A percentile compares a stretch with the other conserved stretches of the same genome.
Evolutionary conservation across 768 basidiomycete species (phyloP).

Genomic region (Termitomyces sp.): DNA sequence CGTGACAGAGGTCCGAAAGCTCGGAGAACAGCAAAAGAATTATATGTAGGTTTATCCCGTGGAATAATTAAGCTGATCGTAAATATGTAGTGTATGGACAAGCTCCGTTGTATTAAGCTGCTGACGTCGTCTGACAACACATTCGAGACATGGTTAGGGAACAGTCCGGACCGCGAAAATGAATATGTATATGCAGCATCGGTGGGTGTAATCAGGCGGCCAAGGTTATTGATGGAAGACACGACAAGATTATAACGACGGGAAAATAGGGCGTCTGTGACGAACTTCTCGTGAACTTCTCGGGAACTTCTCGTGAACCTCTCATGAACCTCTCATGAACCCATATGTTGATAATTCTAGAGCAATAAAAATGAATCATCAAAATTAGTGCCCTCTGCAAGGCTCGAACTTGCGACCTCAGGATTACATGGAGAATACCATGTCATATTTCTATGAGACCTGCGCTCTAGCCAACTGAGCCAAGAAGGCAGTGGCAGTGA

Average conservation of each 20-base stretch:
- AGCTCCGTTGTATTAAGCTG: background rate
- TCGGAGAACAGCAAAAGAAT: background rate
- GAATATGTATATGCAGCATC: background rate
- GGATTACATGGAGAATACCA: constrained; percentile 30
- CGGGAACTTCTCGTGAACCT: no score
- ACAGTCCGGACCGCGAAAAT: background rate
- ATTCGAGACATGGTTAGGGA: background rate
- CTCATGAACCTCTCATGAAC: no score
- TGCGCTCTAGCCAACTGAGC: constrained; percentile 29
- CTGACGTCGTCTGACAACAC: no score
- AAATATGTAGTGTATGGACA: background rate
- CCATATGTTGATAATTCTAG: no score
- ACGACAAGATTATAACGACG: background rate
- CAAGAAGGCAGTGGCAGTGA: constrained; percentile 19
- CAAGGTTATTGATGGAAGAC: background rate
- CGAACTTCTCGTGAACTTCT: no score
- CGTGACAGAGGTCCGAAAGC: background rate
- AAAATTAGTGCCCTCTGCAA: constrained; percentile 36
- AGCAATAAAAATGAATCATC: no score
- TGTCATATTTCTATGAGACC: constrained; percentile 26
- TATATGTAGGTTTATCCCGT: background rate
- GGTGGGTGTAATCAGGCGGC: background rate
- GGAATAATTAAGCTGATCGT: background rate
- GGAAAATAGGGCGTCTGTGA: background rate
- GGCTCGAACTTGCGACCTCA: constrained; percentile 60